Conservation (phyloP, 768 basidiomycete genomes). For the Hypsizygus marmoreus region DNA sequence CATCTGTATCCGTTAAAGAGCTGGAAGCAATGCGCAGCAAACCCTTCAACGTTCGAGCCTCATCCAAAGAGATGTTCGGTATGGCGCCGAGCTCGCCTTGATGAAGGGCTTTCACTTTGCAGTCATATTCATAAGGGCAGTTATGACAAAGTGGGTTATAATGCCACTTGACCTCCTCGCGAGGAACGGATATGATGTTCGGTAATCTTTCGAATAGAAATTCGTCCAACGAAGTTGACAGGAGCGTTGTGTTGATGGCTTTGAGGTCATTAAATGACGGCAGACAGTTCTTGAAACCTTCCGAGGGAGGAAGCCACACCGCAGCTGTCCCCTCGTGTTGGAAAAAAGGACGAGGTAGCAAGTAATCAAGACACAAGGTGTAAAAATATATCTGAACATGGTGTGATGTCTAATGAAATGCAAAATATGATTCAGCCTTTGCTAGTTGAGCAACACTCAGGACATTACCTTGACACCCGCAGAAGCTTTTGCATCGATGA, state of each 20-base stretch:
- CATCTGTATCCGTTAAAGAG: background rate
- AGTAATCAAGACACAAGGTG: conserved; percentile 41
- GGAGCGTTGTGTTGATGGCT: conserved; percentile 37
- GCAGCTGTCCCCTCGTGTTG: conserved; percentile 36
- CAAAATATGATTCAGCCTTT: background rate
- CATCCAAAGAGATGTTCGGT: conserved; percentile 48
- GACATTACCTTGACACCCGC: conserved; percentile 44
- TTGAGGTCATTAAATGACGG: conserved; percentile 37
- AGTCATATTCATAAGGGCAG: conserved; percentile 42
- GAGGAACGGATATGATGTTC: conserved; percentile 33
- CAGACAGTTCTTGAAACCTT: conserved; percentile 34
- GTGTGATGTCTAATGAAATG: conserved; percentile 42
- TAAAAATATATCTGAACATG: conserved; percentile 57
- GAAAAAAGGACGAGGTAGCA: conserved; percentile 38
- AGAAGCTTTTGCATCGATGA: conserved; percentile 54
- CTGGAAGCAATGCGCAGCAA: conserved; percentile 31
- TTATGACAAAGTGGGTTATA: conserved; percentile 49
- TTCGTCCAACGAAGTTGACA: conserved; percentile 41
- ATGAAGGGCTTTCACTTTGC: conserved; percentile 33
- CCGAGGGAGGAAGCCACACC: conserved; percentile 48
- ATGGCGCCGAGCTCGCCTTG: conserved; percentile 44
- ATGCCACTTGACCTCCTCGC: conserved; percentile 44
- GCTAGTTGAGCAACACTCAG: background rate
- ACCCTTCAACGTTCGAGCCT: conserved; percentile 41
- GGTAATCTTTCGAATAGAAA: conserved; percentile 49